A percentile compares a stretch with the other conserved stretches of the same genome.
These are phyloP conservation scores for Sporothrix variecibatus DNA, from an alignment of 2,329 filamentous ascomycete species.

Conservation along the genomic window DNA sequence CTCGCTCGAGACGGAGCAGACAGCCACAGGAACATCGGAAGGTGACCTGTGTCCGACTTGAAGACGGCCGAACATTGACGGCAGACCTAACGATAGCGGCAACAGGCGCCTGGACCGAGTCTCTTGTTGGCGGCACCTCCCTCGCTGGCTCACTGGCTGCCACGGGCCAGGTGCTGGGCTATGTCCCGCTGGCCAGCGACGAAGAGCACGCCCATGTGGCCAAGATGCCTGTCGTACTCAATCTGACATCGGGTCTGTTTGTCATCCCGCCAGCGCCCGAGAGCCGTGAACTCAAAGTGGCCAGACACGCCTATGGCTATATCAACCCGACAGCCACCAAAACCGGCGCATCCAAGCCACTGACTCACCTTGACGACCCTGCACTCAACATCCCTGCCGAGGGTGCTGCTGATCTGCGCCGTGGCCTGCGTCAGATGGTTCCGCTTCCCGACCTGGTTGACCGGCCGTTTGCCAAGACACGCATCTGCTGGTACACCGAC, in stretches of 20 bases:
- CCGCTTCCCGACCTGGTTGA: conserved; percentile 57
- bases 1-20: conserved; percentile 40
- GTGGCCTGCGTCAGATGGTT: conserved; percentile 61
- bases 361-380: conserved; percentile 53
- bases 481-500: conserved; percentile 77
- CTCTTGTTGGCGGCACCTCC: conserved; percentile 33
- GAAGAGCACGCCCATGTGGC: conserved; percentile 68
- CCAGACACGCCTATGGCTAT: conserved; percentile 70
- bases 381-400: conserved; percentile 57
- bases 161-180: conserved; percentile 79
- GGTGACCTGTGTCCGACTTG: conserved; percentile 56
- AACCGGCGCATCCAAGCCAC: conserved; percentile 41
- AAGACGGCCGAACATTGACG: conserved; percentile 41
- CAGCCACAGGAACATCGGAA: conserved; percentile 31
- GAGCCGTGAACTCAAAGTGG: conserved; percentile 65
- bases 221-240: conserved; percentile 70
- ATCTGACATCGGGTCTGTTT: conserved; percentile 71
- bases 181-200: conserved; percentile 67
- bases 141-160: conserved; percentile 69
- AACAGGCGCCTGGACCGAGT: conserved; percentile 82
- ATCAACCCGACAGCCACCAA: conserved; percentile 48
- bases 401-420: conserved; percentile 62
- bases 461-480: conserved; percentile 62
- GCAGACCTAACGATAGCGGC: conserved; percentile 75
- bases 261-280: conserved; percentile 64